Percentiles rank a stretch among this genome's conserved stretches.
These are phyloP conservation scores for Cutaneotrichosporon sp. DNA, from an alignment of 1,284 basidiomycete species.

Conservation along the genomic window DNA sequence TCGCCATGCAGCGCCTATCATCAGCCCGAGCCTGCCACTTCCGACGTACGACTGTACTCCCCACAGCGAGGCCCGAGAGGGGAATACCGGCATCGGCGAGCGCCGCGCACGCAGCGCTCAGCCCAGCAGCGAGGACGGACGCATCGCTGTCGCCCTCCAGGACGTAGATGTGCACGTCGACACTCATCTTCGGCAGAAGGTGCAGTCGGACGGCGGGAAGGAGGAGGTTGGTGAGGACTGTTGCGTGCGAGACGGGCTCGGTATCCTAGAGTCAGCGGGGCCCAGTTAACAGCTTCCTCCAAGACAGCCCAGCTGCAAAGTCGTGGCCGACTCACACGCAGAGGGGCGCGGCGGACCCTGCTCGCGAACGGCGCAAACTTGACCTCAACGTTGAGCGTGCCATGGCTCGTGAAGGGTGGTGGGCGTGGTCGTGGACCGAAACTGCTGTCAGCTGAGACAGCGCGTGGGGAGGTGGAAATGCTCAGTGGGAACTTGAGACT, in stretches of 20 bases:
- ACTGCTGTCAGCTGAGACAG: slow-evolving; percentile 50
- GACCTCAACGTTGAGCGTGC: slow-evolving; percentile 86
- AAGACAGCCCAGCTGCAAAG: neutral
- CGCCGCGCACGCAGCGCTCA: slow-evolving; percentile 83
- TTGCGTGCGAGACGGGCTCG: slow-evolving; percentile 78
- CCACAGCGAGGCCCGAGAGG: slow-evolving; percentile 44
- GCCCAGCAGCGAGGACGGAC: slow-evolving; percentile 73
- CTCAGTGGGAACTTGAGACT: too few species aligned
- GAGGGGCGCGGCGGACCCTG: slow-evolving; percentile 66
- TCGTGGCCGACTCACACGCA: slow-evolving; percentile 61
- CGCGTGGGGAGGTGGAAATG: too few species aligned
- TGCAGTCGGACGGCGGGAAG: slow-evolving; percentile 80
- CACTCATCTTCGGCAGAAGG: slow-evolving; percentile 83
- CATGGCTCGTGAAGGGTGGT: slow-evolving; percentile 71
- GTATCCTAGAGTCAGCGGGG: slow-evolving; percentile 62
- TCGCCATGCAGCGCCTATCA: slow-evolving; percentile 33
- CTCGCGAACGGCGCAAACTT: slow-evolving; percentile 95
- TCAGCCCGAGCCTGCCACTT: slow-evolving; percentile 6
- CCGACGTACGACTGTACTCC: slow-evolving; percentile 30
- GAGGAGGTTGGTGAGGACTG: slow-evolving; percentile 80
- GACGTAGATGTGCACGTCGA: slow-evolving; percentile 86
- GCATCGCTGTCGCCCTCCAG: slow-evolving; percentile 87
- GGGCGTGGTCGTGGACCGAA: slow-evolving; percentile 77
- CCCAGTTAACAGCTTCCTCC: neutral
- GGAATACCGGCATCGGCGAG: slow-evolving; percentile 53